phyloP scores from a whole-genome alignment of 352 stramenopile genomes.

The Phytophthora palmivora region DNA sequence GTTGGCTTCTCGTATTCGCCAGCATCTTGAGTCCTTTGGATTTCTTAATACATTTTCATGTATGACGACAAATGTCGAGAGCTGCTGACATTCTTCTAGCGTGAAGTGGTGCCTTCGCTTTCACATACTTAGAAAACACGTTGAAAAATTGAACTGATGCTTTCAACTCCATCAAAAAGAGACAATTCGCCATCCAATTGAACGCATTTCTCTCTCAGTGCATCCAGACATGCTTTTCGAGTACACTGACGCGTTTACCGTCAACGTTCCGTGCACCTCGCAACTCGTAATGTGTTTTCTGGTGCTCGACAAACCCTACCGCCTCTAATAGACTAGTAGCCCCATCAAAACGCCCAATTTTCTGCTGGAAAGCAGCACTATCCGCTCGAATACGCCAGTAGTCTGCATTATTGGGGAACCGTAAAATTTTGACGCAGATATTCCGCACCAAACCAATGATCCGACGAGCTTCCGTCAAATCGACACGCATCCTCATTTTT shows the following conservation, averaged over 20 bases:
- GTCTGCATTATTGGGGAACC: slow-evolving; percentile 74
- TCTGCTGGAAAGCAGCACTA: slow-evolving; percentile 61
- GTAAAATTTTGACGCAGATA: slow-evolving; percentile 71
- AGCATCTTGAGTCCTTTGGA: slow-evolving; percentile 71
- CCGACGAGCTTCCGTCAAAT: slow-evolving; percentile 56
- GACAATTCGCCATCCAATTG: slow-evolving; percentile 65
- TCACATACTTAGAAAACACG: slow-evolving; percentile 44
- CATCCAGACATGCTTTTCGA: slow-evolving; percentile 58
- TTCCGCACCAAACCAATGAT: slow-evolving; percentile 60
- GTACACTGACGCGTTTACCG: slow-evolving; percentile 51
- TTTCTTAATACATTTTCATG: slow-evolving; percentile 76
- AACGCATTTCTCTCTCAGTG: slow-evolving; percentile 54
- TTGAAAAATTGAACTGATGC: slow-evolving; percentile 60
- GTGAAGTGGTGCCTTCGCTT: slow-evolving; percentile 37
- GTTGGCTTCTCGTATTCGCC: slow-evolving; percentile 72
- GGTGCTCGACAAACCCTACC: slow-evolving; percentile 63
- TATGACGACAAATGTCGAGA: slow-evolving; percentile 48
- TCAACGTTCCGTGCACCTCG: slow-evolving; percentile 44
- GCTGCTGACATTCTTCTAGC: slow-evolving; percentile 55
- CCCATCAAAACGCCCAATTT: slow-evolving; percentile 69
- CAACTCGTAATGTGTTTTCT: slow-evolving; percentile 65
- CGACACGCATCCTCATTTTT: slow-evolving; percentile 57
- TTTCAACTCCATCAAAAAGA: slow-evolving; percentile 72
- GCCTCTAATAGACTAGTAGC: slow-evolving; percentile 63
- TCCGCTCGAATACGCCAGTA: slow-evolving; percentile 75